A percentile compares a stretch with the other conserved stretches of the same genome.
Evolutionary conservation across 176 grass and related monocot species (phyloP).

Genomic region (Aechmea fasciata): DNA sequence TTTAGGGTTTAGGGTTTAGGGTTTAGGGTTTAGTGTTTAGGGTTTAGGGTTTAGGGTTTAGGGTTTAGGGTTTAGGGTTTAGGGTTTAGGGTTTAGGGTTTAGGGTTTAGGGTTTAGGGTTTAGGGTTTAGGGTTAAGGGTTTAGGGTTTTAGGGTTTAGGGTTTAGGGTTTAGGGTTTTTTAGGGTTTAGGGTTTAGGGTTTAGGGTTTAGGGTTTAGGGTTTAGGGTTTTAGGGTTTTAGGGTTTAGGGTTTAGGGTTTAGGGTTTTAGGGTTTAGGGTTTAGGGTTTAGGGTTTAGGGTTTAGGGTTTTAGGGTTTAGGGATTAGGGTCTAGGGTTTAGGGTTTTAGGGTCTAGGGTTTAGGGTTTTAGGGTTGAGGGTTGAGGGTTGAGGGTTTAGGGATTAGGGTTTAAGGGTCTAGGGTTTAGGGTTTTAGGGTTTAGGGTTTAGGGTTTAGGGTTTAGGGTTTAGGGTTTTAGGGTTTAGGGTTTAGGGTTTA

Average conservation of each 20-base stretch:
- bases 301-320: slow-evolving; percentile 34
- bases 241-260: slow-evolving; percentile 19
- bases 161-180: too few relatives aligned
- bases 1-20: too few relatives aligned
- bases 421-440: slow-evolving; percentile 16
- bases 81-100: too few relatives aligned
- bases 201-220: slow-evolving; percentile 26
- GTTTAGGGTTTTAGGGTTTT: slow-evolving; percentile 11
- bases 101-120: too few relatives aligned
- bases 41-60: too few relatives aligned
- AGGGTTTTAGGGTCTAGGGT: slow-evolving; percentile 17
- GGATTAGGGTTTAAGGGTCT: slow-evolving; percentile 5
- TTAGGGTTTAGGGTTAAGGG: too few relatives aligned
- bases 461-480: slow-evolving; percentile 8
- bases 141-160: too few relatives aligned
- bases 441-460: slow-evolving; percentile 8
- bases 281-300: slow-evolving; percentile 31
- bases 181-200: too few relatives aligned
- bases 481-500: slow-evolving; percentile 17
- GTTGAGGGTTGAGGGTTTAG: slow-evolving; percentile 15
- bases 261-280: slow-evolving; percentile 22
- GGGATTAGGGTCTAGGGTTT: slow-evolving; percentile 28
- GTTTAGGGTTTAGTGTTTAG: too few relatives aligned
- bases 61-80: too few relatives aligned
- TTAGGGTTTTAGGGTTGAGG: slow-evolving; percentile 16